A percentile compares a stretch with the other conserved stretches of the same genome.
These are phyloP conservation scores for Coniochaeta sp. DNA, from an alignment of 2,329 filamentous ascomycete species.

Conservation along the genomic window DNA sequence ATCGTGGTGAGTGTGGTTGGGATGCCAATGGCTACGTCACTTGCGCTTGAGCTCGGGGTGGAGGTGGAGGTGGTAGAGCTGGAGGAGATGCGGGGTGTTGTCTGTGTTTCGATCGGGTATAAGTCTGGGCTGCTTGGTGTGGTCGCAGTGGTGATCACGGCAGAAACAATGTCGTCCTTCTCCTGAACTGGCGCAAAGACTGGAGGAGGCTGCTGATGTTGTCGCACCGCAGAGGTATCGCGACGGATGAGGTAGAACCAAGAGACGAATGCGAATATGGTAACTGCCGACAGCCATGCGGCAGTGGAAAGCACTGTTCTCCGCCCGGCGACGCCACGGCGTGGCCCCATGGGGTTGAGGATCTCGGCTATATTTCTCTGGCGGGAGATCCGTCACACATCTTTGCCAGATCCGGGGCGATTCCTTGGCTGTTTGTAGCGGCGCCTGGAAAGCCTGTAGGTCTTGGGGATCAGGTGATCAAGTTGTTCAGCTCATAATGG, in stretches of 20 bases:
- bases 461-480: no score
- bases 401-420: not conserved
- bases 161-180: not conserved
- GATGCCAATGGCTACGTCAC: not conserved
- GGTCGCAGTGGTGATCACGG: not conserved
- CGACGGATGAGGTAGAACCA: constrained; percentile 5
- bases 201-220: not conserved
- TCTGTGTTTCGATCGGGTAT: not conserved
- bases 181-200: not conserved
- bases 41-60: not conserved
- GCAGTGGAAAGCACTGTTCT: constrained; percentile 7
- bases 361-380: constrained; percentile 2
- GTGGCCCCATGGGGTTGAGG: not conserved
- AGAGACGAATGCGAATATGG: constrained; percentile 8
- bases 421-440: not conserved
- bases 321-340: constrained; percentile 2
- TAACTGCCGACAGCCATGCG: constrained; percentile 6
- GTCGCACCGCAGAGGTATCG: not conserved
- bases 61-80: not conserved
- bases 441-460: no score
- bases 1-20: not conserved
- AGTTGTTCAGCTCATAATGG: no score
- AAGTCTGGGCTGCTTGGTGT: not conserved
- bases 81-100: not conserved
- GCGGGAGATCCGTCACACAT: not conserved